Evolutionary conservation across 2,329 filamentous ascomycete species (phyloP).

Genomic region (Colletotrichum eremochloae): DNA sequence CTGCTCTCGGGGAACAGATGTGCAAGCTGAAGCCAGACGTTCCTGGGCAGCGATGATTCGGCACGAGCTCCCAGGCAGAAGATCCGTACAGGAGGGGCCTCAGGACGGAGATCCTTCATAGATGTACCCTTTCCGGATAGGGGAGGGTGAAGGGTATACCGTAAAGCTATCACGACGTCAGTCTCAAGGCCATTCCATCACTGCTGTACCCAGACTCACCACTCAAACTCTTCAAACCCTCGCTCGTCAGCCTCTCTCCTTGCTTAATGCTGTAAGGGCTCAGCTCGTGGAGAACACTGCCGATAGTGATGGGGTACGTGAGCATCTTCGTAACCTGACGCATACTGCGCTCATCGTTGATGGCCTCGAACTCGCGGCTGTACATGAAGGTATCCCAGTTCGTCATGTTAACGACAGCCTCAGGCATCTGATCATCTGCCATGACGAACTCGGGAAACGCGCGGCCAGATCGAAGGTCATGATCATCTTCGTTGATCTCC

Average conservation of each 20-base stretch:
- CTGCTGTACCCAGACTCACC: constrained; percentile 67
- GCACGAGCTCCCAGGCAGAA: constrained; percentile 96
- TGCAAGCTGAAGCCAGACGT: constrained; percentile 94
- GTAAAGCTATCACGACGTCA: constrained; percentile 71
- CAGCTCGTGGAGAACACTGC: constrained; percentile 91
- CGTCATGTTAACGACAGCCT: constrained; percentile 94
- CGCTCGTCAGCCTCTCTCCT: constrained; percentile 81
- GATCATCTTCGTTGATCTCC: constrained; percentile 98
- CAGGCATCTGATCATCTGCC: constrained; percentile 89
- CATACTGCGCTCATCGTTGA: constrained; percentile 92
- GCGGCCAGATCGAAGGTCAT: constrained; percentile 90
- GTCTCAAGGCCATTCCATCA: not conserved
- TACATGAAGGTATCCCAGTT: constrained; percentile 99
- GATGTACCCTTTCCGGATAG: constrained; percentile 79
- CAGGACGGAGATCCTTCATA: constrained; percentile 84
- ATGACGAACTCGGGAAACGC: constrained; percentile 96
- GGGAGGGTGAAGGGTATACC: constrained; percentile 93
- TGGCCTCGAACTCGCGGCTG: constrained; percentile 88
- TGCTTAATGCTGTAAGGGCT: constrained; percentile 89
- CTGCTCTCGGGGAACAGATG: constrained; percentile 94
- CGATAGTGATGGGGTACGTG: constrained; percentile 94
- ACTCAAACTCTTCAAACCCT: constrained; percentile 93
- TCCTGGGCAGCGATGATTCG: constrained; percentile 94
- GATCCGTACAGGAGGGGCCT: constrained; percentile 88
- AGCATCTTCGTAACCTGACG: constrained; percentile 92